Base-by-base conservation (phyloP, 805 yeast species). In the Pichia kluyveri region DNA sequence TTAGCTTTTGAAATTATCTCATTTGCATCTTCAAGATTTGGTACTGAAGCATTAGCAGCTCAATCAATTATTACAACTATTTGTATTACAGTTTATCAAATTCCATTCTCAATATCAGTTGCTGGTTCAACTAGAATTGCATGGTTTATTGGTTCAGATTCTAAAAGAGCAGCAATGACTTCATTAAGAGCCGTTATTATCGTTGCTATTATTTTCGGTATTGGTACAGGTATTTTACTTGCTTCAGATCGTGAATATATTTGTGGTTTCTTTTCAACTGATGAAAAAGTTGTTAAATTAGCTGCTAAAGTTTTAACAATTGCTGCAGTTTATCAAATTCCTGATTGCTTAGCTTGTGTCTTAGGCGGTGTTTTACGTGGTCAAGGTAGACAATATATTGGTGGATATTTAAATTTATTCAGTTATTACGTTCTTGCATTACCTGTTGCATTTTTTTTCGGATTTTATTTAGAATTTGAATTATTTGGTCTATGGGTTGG, bases 351-450 rank as follows among this genome's bases (percentile, higher is more conserved):
- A 57, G 77, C 82, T 53, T 85, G 87, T 15, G 79, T 82, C 43
- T 76, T 85, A 1, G 89, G 87, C 15, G 91, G 91, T 15, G 73
- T 86, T 51, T 68, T 85, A 46, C 73, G 93, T 60, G 91, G 91
- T 7, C 90, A 83, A 66, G 91, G 91, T 15, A 77, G 77, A 62
- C 83, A 82, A 40, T 75, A 72, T 56, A 73, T 81, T 37, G 83
- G 84, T 0, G 83, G 84, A 2, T 71, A 72, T 45, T 72, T 80
- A 34, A 79, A 79, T 50, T 61, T 82, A 52, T 50, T 77, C 34
- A 69, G 82, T 7, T 82, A 81, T 60, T 82, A 82, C 54, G 66
- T 77, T 41, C 61, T 82, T 32, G 87, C 86, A 12, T 65, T 82
- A 17, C 89, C 89, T 5, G 62, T 79, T 57, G 73, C 85, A 8